phyloP scores from a whole-genome alignment of 805 yeast genomes.

The Naumovozyma dairenensis region DNA sequence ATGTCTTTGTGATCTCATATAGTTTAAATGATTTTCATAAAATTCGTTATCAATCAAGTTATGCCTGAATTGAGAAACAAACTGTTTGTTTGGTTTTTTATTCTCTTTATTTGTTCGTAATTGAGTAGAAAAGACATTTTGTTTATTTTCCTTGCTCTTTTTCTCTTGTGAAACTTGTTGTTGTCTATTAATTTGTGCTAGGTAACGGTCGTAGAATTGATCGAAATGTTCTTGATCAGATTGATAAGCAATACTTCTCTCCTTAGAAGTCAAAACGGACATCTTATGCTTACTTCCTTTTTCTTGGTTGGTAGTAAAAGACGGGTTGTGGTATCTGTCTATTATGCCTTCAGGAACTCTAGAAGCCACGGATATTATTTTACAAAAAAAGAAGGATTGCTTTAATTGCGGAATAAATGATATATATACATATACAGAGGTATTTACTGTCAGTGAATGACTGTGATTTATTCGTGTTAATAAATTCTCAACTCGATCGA shows the following conservation, averaged over 20 bases:
- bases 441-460: too few relatives aligned
- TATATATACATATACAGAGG: too few relatives aligned
- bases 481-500: too few relatives aligned
- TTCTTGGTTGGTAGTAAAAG: too few relatives aligned
- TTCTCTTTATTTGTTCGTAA: background rate
- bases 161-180: background rate
- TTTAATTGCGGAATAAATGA: too few relatives aligned
- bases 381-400: too few relatives aligned
- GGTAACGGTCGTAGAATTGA: background rate
- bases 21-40: background rate
- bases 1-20: background rate
- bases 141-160: background rate
- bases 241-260: background rate
- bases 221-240: background rate
- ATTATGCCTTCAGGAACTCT: too few relatives aligned
- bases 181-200: background rate
- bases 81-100: background rate
- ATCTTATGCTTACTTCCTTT: too few relatives aligned
- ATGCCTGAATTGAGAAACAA: background rate
- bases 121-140: background rate
- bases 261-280: background rate
- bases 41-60: background rate
- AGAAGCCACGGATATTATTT: too few relatives aligned
- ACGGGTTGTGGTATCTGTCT: too few relatives aligned
- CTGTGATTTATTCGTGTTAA: too few relatives aligned